These are phyloP conservation scores for Tetrastigma voinierianum DNA, from an alignment of 164 flowering plant genomes.

Conservation along the genomic window DNA sequence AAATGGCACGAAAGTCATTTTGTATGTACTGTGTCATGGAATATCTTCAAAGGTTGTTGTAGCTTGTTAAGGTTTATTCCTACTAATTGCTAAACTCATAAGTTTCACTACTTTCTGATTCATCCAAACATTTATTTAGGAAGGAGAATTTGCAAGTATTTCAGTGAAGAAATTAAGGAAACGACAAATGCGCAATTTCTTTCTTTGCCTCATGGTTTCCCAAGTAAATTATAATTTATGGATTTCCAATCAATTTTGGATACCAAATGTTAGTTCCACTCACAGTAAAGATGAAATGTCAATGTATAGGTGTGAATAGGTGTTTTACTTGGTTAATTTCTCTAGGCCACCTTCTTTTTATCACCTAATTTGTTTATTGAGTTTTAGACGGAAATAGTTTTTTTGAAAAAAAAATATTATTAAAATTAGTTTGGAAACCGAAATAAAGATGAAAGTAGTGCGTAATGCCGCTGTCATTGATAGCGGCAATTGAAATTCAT, in stretches of 20 bases:
- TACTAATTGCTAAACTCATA: background rate
- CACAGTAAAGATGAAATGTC: background rate
- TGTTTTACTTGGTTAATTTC: background rate
- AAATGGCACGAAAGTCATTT: background rate
- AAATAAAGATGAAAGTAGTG: too few species aligned
- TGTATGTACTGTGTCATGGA: background rate
- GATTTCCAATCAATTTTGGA: too few species aligned
- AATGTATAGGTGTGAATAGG: background rate
- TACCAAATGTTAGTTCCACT: background rate
- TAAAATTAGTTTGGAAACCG: too few species aligned
- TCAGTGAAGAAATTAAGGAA: constrained; percentile 76
- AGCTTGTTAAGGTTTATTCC: background rate
- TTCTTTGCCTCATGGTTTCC: constrained; percentile 91
- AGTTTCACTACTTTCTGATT: background rate
- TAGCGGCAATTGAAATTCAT: too few species aligned
- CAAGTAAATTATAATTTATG: constrained; percentile 67
- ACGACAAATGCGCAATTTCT: constrained; percentile 91
- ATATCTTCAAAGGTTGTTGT: background rate
- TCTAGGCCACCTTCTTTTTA: background rate
- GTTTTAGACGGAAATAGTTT: too few species aligned
- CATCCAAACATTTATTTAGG: constrained; percentile 37
- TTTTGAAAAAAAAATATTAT: too few species aligned
- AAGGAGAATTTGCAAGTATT: constrained; percentile 80
- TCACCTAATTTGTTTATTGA: background rate
- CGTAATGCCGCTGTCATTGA: too few species aligned